Conservation (phyloP, 2,329 filamentous ascomycete genomes). For the Pyrenochaeta sp. region DNA sequence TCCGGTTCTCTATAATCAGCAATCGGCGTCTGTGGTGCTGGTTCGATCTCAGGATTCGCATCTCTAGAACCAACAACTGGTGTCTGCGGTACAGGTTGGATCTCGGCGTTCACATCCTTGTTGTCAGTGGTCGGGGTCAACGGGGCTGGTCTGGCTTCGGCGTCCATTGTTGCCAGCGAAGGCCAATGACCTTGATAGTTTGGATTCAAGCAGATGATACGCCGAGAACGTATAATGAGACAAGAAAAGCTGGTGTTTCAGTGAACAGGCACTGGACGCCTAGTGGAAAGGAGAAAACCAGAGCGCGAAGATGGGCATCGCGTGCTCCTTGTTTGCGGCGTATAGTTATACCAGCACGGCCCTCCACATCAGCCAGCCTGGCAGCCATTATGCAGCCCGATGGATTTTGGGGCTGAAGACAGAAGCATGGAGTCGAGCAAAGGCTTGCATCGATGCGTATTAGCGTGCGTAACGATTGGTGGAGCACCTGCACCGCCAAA, state of each 20-base stretch:
- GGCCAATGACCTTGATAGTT: no score
- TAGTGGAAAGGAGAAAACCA: background rate
- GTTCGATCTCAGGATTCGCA: conserved; percentile 6
- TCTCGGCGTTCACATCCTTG: background rate
- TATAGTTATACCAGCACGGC: conserved; percentile 13
- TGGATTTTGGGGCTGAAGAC: conserved; percentile 2
- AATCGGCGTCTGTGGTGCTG: background rate
- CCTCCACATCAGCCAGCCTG: conserved; percentile 11
- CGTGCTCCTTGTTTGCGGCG: conserved; percentile 4
- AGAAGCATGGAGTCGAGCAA: background rate
- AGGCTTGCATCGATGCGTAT: background rate
- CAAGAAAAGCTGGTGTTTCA: background rate
- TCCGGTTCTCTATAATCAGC: background rate
- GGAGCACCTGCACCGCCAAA: background rate
- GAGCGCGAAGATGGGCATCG: conserved; percentile 4
- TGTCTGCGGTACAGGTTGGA: no score
- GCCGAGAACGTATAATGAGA: background rate
- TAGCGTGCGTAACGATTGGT: conserved; percentile 4
- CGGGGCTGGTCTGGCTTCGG: conserved; percentile 3
- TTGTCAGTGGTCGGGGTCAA: background rate
- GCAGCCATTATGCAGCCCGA: conserved; percentile 4
- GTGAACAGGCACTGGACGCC: background rate
- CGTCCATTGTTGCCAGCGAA: background rate
- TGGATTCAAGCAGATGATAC: no score
- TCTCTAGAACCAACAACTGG: background rate